Percentiles rank a stretch among this genome's conserved stretches.
These are phyloP conservation scores for Selaginella tamariscina DNA, from an alignment of 75 land plant genomes.

Conservation along the genomic window DNA sequence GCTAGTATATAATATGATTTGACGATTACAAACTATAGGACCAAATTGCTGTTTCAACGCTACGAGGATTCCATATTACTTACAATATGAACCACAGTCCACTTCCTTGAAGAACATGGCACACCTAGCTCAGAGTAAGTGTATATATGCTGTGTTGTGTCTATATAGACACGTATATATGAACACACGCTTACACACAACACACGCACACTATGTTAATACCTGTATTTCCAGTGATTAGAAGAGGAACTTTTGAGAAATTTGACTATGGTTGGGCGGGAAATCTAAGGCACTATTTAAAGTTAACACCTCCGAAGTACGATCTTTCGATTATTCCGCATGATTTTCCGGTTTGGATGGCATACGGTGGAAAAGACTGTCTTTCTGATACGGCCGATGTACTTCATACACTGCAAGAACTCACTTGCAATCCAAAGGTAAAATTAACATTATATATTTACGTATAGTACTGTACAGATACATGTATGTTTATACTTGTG, in stretches of 20 bases:
- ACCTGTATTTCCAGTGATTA: too few relatives aligned
- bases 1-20: too few relatives aligned
- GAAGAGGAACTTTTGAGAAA: slow-evolving; percentile 67
- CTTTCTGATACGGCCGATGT: slow-evolving; percentile 62
- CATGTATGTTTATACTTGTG: too few relatives aligned
- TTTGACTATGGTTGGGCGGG: slow-evolving; percentile 71
- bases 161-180: too few relatives aligned
- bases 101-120: slow-evolving; percentile 73
- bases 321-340: slow-evolving; percentile 52
- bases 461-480: too few relatives aligned
- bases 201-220: too few relatives aligned
- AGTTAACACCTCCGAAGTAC: slow-evolving; percentile 45
- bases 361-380: slow-evolving; percentile 72
- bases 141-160: too few relatives aligned
- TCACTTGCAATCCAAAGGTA: slow-evolving; percentile 45
- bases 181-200: too few relatives aligned
- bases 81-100: slow-evolving; percentile 82
- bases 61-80: slow-evolving; percentile 61
- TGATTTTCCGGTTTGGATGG: slow-evolving; percentile 85
- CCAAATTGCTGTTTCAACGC: slow-evolving; percentile 81
- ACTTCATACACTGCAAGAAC: slow-evolving; percentile 43
- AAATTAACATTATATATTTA: too few relatives aligned
- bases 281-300: slow-evolving; percentile 48
- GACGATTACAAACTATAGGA: slow-evolving; percentile 33
- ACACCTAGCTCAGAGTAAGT: slow-evolving; percentile 90